Evolutionary conservation across 768 basidiomycete genomes (phyloP).

Genomic region (Pulveroboletus sp.): DNA sequence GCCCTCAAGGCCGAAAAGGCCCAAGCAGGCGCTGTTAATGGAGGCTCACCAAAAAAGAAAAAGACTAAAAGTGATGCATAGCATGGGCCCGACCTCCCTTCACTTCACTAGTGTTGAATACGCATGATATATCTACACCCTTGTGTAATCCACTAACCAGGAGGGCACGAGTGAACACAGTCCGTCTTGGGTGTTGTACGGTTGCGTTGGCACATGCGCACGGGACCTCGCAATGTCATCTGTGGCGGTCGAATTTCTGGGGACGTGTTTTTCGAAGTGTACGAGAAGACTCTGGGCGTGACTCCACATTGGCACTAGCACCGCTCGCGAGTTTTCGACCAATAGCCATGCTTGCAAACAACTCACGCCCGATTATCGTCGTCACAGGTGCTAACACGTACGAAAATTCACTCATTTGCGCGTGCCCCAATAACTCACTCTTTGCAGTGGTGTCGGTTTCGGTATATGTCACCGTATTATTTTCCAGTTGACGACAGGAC

Average conservation of each 20-base stretch:
- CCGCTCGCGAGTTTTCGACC: too few relatives aligned
- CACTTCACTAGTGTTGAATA: slow-evolving; percentile 1
- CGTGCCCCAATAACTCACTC: slow-evolving; percentile 30
- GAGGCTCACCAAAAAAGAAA: slow-evolving; percentile 44
- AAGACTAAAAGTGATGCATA: slow-evolving; percentile 35
- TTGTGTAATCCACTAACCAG: not conserved
- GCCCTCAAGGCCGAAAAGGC: slow-evolving; percentile 75
- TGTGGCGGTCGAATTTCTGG: too few relatives aligned
- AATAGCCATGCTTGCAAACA: slow-evolving; percentile 29
- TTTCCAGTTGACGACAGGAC: slow-evolving; percentile 52
- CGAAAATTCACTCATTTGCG: slow-evolving; percentile 10
- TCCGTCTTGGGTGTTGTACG: not conserved
- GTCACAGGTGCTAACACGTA: slow-evolving; percentile 74
- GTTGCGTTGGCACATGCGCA: too few relatives aligned
- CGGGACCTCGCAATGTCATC: too few relatives aligned
- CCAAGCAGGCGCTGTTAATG: slow-evolving; percentile 38
- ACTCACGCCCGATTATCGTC: slow-evolving; percentile 46
- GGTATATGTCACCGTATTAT: slow-evolving; percentile 80
- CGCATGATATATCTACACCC: slow-evolving; percentile 1
- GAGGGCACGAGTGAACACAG: not conserved
- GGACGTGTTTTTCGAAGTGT: too few relatives aligned
- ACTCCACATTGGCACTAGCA: too few relatives aligned
- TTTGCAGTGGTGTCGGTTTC: slow-evolving; percentile 71
- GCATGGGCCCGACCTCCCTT: not conserved
- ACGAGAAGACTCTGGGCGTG: too few relatives aligned